Evolutionary conservation across 2,329 filamentous ascomycete species (phyloP), one percentile per base, ranked within the genome.

Genomic region (Colletotrichum sublineola): DNA sequence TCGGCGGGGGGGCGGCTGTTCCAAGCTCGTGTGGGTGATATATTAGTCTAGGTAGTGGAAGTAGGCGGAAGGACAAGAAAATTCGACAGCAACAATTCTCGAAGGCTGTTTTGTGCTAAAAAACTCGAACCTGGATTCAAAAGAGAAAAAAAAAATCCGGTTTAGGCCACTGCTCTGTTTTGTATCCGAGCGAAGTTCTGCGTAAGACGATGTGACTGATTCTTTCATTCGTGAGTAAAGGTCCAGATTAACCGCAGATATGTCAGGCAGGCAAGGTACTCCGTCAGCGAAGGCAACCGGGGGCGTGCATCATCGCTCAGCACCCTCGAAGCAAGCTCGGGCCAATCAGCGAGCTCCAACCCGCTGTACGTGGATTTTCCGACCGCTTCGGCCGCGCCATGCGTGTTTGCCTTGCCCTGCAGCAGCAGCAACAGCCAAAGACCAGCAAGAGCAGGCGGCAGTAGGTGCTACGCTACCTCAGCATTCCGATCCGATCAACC

Each of bases 371-470:
- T 73, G 71, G 71, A 73, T 71, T 71, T 63, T 67, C 74, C 68
- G 63, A 69, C 70, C 68, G 53, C 72, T 68, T 74, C 72, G 79
- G 80, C 79, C 80, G 77, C 82, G 82, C 81, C 81, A 83, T 81
- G 81, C 77, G 78, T 82, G 82, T 83, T 83, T 84, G 82, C 82
- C 82, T 84, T 82, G 79, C 76, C 68, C 66, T 69, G 60, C 50
- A 64, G 61, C 29, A 63, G 61, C 61, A 63, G 24, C 58, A 50
- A 24, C 18, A 62, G 20, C 56, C 68, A 75, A 71, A 64, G 71
- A 56, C 68, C 67, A 72, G 63, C 64, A 74, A 67, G 68, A 75
- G 66, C 52, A 68, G 61, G 50, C 67, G 66, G 65, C 55, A 74
- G 58, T 46, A 60, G 63, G 64, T 67, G 77, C 76, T 75, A 75